Evolutionary conservation across 257 asterid species (phyloP).

Genomic region (Eustoma russellianum): DNA sequence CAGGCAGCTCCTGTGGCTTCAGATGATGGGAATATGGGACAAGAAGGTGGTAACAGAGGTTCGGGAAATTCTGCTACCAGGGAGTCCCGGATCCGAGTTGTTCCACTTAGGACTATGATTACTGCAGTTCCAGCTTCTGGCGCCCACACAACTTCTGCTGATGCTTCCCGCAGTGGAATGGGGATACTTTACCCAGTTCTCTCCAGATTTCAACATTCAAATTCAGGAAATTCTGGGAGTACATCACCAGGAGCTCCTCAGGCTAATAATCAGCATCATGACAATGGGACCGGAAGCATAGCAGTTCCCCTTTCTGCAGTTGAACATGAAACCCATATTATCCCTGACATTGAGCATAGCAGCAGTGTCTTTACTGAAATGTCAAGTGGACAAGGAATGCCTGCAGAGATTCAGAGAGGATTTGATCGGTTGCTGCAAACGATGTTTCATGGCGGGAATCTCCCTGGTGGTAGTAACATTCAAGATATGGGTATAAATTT

Average conservation of each 20-base stretch:
- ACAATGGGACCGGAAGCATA: conserved; percentile 26
- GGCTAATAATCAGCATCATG: conserved; percentile 32
- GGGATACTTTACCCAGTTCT: conserved; percentile 72
- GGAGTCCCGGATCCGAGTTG: conserved; percentile 45
- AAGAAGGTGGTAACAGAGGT: conserved; percentile 29
- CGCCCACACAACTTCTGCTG: conserved; percentile 35
- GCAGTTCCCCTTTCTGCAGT: conserved; percentile 29
- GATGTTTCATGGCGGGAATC: conserved; percentile 40
- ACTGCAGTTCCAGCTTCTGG: conserved; percentile 50
- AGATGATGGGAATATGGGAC: conserved; percentile 29
- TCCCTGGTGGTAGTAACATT: conserved; percentile 13
- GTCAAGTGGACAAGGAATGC: conserved; percentile 29
- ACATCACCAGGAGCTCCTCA: conserved; percentile 22
- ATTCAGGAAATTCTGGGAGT: conserved; percentile 30
- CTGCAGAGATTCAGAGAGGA: conserved; percentile 38
- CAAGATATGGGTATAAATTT: conserved; percentile 17
- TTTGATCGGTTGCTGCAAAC: conserved; percentile 52
- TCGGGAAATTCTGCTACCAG: conserved; percentile 30
- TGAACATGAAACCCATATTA: conserved; percentile 26
- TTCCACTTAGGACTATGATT: conserved; percentile 54
- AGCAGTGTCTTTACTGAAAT: conserved; percentile 28
- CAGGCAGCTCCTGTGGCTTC: conserved; percentile 42
- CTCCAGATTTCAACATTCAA: conserved; percentile 60
- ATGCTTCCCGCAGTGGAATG: conserved; percentile 56
- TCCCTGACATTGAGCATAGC: conserved; percentile 28